Conservation (phyloP, 2,329 filamentous ascomycete genomes). For the Bipolaris bicolor region DNA sequence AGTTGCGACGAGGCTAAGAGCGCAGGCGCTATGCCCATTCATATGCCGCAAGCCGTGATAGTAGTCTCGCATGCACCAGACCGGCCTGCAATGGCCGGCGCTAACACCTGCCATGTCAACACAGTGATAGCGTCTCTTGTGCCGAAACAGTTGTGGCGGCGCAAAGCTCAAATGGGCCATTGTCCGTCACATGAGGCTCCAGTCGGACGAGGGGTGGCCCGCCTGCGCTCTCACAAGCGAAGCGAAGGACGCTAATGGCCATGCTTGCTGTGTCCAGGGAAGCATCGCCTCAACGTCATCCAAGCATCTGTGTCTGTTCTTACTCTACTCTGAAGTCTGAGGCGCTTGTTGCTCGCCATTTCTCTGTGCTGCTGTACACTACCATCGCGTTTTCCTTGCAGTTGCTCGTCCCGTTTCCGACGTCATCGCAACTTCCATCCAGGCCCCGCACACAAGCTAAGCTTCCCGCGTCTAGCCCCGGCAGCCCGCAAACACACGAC, state of each 20-base stretch:
- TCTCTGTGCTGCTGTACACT: slow-evolving; percentile 5
- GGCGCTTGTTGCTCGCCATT: slow-evolving; percentile 9
- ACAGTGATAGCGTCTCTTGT: neutral
- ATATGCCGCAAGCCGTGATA: neutral
- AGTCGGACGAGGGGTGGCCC: slow-evolving; percentile 9
- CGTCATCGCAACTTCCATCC: slow-evolving; percentile 31
- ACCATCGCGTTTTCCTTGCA: slow-evolving; percentile 8
- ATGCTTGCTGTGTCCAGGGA: slow-evolving; percentile 27
- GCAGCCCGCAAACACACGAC: slow-evolving; percentile 45
- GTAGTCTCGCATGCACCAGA: neutral
- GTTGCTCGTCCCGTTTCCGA: slow-evolving; percentile 14
- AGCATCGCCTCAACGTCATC: slow-evolving; percentile 44
- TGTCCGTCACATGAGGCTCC: slow-evolving; percentile 3
- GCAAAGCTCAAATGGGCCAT: neutral
- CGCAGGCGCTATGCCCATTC: neutral
- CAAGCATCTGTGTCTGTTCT: slow-evolving; percentile 36
- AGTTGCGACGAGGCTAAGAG: neutral
- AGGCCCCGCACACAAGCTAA: slow-evolving; percentile 43
- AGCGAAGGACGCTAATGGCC: slow-evolving; percentile 27
- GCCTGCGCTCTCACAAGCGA: slow-evolving; percentile 12
- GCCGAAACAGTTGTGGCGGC: neutral
- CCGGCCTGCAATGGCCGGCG: neutral
- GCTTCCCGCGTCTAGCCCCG: slow-evolving; percentile 43
- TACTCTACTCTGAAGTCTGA: slow-evolving; percentile 17
- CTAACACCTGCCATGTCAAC: neutral